Base-by-base conservation (phyloP, 139 green algal genomes). In the Dunaliella primolecta region DNA sequence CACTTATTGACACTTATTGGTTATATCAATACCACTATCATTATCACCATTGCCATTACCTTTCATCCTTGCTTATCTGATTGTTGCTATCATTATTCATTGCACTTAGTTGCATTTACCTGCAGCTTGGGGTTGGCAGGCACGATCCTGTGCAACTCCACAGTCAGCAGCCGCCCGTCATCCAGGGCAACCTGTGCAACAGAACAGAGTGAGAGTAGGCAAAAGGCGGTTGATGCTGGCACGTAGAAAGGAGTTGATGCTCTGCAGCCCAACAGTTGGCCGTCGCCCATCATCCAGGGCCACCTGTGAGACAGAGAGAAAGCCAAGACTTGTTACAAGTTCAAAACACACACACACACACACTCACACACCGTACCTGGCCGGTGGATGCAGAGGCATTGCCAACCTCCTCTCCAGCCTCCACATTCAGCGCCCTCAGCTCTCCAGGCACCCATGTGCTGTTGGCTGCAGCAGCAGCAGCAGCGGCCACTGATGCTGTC, bases 391-490 rank as follows among this genome's bases (percentile, higher is more conserved):
- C 71, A 31, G 25, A 21, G 2, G 24, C 75, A 80, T 2, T 38
- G 32, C 11, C 30, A 37, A 32, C 71, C n/a, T 38, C n/a, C 75
- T 80, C 75, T 36, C 11, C 75, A 11, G 75, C 33, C 7, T 33
- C 75, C 36, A 27, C 11, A 11, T 33, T 33, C 75, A 80, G n/a
- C 36, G 75, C n/a, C 1, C 75, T 2, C 29, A 80, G 75, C 75
- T 80, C 75, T 32, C 75, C 75, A 80, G 75, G 75, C 30, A 80
- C 2, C 75, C 75, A 80, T n/a, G 29, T 27, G 32, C 75, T 36
- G 27, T n/a, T 27, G 24, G 30, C 75, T 38, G 32, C n/a, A 80
- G n/a, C 75, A 23, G 33, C 7, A 80, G n/a, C 75, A 27, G 75
- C 75, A 38, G 75, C 32, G 1, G 30, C 21, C 27, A 30, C 71